These are phyloP conservation scores for Fusarium nematophilum DNA, from an alignment of 2,329 filamentous ascomycete genomes.

Conservation along the genomic window DNA sequence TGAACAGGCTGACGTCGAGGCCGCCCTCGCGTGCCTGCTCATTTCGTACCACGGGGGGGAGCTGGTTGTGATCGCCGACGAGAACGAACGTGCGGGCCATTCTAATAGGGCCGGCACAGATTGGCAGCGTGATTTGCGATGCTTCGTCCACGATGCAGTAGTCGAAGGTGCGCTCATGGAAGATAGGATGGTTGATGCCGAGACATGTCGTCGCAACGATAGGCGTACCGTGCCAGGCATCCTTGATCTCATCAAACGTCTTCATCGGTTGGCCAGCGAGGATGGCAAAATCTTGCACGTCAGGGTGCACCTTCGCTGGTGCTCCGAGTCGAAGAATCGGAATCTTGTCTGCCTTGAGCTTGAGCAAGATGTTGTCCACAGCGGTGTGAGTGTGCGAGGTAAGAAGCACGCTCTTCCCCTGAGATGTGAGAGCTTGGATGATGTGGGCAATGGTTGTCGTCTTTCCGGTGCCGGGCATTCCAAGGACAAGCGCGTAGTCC, in stretches of 20 bases:
- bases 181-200: slow-evolving; percentile 88
- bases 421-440: slow-evolving; percentile 86
- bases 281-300: slow-evolving; percentile 86
- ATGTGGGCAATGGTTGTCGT: slow-evolving; percentile 99
- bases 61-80: slow-evolving; percentile 95
- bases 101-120: slow-evolving; percentile 92
- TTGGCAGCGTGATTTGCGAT: slow-evolving; percentile 95
- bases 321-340: slow-evolving; percentile 88
- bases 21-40: slow-evolving; percentile 87
- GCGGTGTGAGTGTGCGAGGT: slow-evolving; percentile 98
- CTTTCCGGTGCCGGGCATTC: slow-evolving; percentile 98
- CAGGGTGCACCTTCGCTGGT: slow-evolving; percentile 85
- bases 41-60: slow-evolving; percentile 94
- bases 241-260: slow-evolving; percentile 84
- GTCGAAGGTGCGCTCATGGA: slow-evolving; percentile 90
- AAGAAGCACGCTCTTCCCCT: slow-evolving; percentile 91
- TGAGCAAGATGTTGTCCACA: slow-evolving; percentile 97
- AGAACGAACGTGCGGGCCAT: slow-evolving; percentile 94
- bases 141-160: slow-evolving; percentile 99
- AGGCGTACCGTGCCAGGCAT: slow-evolving; percentile 84
- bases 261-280: slow-evolving; percentile 79
- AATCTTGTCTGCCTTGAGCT: slow-evolving; percentile 82
- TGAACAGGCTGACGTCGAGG: slow-evolving; percentile 93
- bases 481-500: slow-evolving; percentile 96
- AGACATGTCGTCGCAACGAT: slow-evolving; percentile 96